phyloP scores from a whole-genome alignment of 2,329 filamentous ascomycete genomes.

The Neocucurbitaria cava region DNA sequence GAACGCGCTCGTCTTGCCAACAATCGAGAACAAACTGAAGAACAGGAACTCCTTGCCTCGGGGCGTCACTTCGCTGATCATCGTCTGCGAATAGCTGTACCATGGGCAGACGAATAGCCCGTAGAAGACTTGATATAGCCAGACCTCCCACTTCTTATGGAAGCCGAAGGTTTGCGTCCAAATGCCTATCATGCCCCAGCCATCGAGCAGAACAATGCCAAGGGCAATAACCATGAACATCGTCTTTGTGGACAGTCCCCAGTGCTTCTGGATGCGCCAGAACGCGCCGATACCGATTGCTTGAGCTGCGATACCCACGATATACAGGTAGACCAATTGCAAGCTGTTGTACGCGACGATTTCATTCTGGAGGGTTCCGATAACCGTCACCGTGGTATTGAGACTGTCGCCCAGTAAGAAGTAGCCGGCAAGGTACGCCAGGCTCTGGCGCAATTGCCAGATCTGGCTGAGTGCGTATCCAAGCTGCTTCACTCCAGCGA shows the following conservation, averaged over 20 bases:
- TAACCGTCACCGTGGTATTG: conserved; percentile 74
- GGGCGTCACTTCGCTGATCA: conserved; percentile 74
- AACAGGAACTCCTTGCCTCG: conserved; percentile 74
- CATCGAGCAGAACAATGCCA: conserved; percentile 66
- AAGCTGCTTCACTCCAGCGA: conserved; percentile 65
- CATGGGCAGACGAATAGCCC: conserved; percentile 72
- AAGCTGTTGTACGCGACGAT: conserved; percentile 71
- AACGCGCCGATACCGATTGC: conserved; percentile 68
- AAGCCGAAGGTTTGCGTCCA: conserved; percentile 63
- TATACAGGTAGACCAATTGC: conserved; percentile 69
- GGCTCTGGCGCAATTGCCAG: conserved; percentile 69
- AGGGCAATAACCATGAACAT: conserved; percentile 73
- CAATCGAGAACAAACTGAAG: conserved; percentile 72
- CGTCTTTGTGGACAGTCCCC: conserved; percentile 66
- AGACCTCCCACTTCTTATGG: conserved; percentile 62
- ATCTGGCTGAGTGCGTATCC: conserved; percentile 65
- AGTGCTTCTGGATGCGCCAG: conserved; percentile 68
- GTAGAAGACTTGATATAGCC: conserved; percentile 62
- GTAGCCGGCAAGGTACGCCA: conserved; percentile 68
- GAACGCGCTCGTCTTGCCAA: conserved; percentile 72
- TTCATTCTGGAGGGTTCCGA: conserved; percentile 69
- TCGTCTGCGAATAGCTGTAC: conserved; percentile 74
- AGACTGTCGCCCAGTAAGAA: conserved; percentile 74
- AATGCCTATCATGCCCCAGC: conserved; percentile 66
- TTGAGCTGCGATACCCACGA: conserved; percentile 70